phyloP scores from a whole-genome alignment of 1,139 yeast genomes.

The Eremothecium cymbalariae region DNA sequence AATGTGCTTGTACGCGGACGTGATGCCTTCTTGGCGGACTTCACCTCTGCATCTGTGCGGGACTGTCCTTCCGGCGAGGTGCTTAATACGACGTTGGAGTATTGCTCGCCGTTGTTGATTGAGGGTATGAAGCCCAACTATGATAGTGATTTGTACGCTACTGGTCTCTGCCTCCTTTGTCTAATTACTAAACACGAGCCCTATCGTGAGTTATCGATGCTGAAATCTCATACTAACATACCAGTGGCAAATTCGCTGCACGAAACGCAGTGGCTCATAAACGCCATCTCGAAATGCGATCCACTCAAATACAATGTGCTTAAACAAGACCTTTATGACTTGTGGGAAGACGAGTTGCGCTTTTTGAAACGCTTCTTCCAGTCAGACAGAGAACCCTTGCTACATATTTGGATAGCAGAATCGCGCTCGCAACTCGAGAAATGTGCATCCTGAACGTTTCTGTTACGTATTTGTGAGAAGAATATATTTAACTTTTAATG shows the following conservation, averaged over 20 bases:
- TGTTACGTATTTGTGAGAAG: too few species aligned
- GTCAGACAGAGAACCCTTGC: not conserved
- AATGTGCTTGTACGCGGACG: conserved; percentile 12
- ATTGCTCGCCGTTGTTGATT: conserved; percentile 18
- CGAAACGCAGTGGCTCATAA: conserved; percentile 19
- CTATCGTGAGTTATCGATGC: conserved; percentile 12
- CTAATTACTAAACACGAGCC: conserved; percentile 18
- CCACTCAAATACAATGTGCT: conserved; percentile 35
- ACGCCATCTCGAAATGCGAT: conserved; percentile 16
- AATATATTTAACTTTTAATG: too few species aligned
- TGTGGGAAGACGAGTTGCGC: conserved; percentile 14
- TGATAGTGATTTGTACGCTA: conserved; percentile 17
- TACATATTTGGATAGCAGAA: conserved; percentile 2
- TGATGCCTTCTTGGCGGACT: conserved; percentile 15
- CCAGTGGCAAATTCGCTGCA: conserved; percentile 11
- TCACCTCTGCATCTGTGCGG: conserved; percentile 12
- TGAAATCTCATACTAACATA: conserved; percentile 4
- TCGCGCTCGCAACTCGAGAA: not conserved
- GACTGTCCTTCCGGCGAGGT: not conserved
- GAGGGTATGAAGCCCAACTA: conserved; percentile 4
- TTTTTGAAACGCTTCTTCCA: conserved; percentile 8
- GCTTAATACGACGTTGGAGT: conserved; percentile 16
- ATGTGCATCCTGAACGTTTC: not conserved
- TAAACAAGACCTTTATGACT: conserved; percentile 53
- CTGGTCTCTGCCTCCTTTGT: conserved; percentile 18